Base-by-base conservation (phyloP, 805 yeast genomes). In the Candida saitoana region DNA sequence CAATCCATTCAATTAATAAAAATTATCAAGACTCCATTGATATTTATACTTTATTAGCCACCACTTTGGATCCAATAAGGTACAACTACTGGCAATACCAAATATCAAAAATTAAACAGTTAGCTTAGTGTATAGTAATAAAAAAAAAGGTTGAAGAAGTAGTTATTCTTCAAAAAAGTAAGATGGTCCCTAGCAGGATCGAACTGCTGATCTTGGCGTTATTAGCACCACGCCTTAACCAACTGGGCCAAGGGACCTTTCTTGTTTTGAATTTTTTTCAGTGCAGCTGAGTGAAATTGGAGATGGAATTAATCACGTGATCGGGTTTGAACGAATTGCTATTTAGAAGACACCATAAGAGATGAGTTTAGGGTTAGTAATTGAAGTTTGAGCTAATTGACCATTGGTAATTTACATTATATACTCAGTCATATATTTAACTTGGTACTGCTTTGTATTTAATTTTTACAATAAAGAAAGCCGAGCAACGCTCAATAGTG, bases 151-250 rank as follows among this genome's bases (percentile, higher is more conserved):
- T 18, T 36, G 18, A 44, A 18, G 27, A 37, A 17, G n/a, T n/a
- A n/a, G n/a, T n/a, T n/a, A n/a, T n/a, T n/a, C n/a, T n/a, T n/a
- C n/a, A n/a, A n/a, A 12, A 54, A 38, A 38, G 27, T n/a, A 27
- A 5, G 36, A 39, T 47, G 50, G 50, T 47, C 50, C 50, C 48
- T 47, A 47, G 47, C 50, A 44, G 50, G 50, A 47, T 47, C 50
- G 50, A 47, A 80, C 87, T 77, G 87, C 84, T 79, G 87, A 80
- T 80, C 87, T 70, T 57, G 74, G 74, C 73, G 74, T 69, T 69
- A 69, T 69, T 69, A 69, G 74, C 74, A 69, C 74, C 73, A 59
- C 73, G 73, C 74, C 74, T 64, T 69, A 68, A 69, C 74, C 74
- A 69, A 69, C 74, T 69, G 67, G 73, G 73, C 74, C 74, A 69